phyloP scores from a whole-genome alignment of 495 filamentous ascomycete genomes.

The Tuber brumale region DNA sequence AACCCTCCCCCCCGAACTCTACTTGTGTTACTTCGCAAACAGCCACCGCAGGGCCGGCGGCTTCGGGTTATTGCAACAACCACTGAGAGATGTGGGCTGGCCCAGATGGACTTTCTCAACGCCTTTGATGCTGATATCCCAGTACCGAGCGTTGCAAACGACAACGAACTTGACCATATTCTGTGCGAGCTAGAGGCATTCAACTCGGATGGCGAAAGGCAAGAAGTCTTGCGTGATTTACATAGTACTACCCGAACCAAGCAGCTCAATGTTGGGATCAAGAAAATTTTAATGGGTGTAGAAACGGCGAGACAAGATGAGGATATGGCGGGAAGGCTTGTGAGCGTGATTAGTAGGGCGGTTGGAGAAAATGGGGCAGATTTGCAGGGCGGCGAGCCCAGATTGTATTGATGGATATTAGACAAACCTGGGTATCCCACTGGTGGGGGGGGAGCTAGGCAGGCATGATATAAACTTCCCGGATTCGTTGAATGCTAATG shows the following conservation, averaged over 20 bases:
- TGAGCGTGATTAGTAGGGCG: conserved; percentile 56
- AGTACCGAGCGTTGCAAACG: conserved; percentile 69
- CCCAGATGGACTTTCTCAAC: conserved; percentile 68
- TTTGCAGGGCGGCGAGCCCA: not conserved
- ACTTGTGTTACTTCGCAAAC: conserved; percentile 72
- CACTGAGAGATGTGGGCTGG: conserved; percentile 64
- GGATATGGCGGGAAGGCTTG: conserved; percentile 60
- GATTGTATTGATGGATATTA: not conserved
- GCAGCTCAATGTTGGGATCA: conserved; percentile 73
- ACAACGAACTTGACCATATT: conserved; percentile 60
- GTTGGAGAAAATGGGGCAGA: conserved; percentile 47
- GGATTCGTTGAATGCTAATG: not conserved
- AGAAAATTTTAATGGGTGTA: conserved; percentile 66
- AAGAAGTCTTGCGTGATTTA: conserved; percentile 54
- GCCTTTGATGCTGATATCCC: conserved; percentile 74
- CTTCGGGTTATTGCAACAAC: conserved; percentile 82
- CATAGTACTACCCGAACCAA: conserved; percentile 52
- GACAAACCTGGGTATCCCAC: not conserved
- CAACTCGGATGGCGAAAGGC: conserved; percentile 47
- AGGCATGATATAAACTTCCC: not conserved
- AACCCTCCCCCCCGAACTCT: conserved; percentile 78
- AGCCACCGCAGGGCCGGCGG: conserved; percentile 74
- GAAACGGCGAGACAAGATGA: conserved; percentile 65
- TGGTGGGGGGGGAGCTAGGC: not conserved
- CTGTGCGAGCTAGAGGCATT: conserved; percentile 63